These are phyloP conservation scores for Aspergillus hortae DNA, from an alignment of 2,329 filamentous ascomycete genomes.

Conservation along the genomic window DNA sequence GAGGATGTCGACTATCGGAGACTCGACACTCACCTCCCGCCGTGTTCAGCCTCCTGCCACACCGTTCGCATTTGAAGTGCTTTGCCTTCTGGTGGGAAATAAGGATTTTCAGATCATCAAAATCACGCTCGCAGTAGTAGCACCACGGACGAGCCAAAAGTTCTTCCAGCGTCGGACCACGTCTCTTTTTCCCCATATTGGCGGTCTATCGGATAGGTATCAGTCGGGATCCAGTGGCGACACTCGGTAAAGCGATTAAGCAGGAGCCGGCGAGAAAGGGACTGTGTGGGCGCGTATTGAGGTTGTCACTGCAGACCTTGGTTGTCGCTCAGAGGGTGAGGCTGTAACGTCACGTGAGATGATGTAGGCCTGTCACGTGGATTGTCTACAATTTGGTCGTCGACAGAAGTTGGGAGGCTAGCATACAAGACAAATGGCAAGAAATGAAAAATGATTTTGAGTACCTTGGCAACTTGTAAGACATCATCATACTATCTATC, in stretches of 20 bases:
- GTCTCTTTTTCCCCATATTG: slow-evolving; percentile 83
- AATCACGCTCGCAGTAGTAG: slow-evolving; percentile 99
- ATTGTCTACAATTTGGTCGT: too few species aligned
- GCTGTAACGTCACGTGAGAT: slow-evolving; percentile 2
- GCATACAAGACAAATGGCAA: too few species aligned
- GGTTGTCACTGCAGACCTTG: not conserved
- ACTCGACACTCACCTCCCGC: slow-evolving; percentile 68
- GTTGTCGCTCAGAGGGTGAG: not conserved
- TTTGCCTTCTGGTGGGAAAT: slow-evolving; percentile 99
- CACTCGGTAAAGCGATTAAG: not conserved
- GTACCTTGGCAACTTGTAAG: too few species aligned
- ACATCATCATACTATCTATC: too few species aligned
- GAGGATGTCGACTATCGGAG: not conserved
- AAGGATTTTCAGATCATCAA: slow-evolving; percentile 93
- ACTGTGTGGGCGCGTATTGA: not conserved
- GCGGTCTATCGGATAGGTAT: not conserved
- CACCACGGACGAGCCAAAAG: slow-evolving; percentile 87
- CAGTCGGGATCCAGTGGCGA: not conserved
- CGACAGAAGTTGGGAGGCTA: too few species aligned
- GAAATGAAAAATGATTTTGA: too few species aligned
- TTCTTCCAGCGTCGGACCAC: slow-evolving; percentile 82
- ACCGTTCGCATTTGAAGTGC: slow-evolving; percentile 96
- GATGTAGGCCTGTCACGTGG: not conserved
- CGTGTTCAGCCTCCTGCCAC: slow-evolving; percentile 83
- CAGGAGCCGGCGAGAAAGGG: not conserved